Percentiles rank a stretch among this genome's conserved stretches.
phyloP scores from a whole-genome alignment of 148 eudicot species.

The Camellia sinensis region DNA sequence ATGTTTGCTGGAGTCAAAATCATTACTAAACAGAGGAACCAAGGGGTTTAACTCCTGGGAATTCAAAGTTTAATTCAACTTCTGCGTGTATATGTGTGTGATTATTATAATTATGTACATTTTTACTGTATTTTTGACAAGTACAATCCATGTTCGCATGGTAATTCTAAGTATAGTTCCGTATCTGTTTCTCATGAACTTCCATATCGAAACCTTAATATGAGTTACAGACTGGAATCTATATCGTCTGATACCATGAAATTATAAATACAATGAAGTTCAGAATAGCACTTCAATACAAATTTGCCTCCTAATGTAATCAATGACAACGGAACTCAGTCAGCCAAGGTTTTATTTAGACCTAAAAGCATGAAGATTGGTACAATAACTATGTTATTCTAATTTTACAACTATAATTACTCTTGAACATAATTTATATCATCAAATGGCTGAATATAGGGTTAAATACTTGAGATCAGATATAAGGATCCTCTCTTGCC shows the following conservation, averaged over 20 bases:
- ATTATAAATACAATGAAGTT: background rate
- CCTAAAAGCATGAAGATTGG: background rate
- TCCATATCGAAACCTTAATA: background rate
- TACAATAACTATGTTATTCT: background rate
- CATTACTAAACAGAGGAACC: too few species aligned
- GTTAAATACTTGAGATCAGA: background rate
- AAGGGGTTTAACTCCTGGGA: too few species aligned
- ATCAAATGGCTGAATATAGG: background rate
- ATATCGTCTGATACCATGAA: background rate
- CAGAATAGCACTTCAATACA: background rate
- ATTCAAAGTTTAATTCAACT: too few species aligned
- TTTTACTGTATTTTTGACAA: too few species aligned
- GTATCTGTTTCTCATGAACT: background rate
- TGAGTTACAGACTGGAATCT: background rate
- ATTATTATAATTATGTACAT: too few species aligned
- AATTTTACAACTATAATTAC: background rate
- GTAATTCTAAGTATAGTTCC: background rate
- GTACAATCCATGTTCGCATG: too few species aligned
- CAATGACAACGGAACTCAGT: background rate
- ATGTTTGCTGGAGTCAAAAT: too few species aligned
- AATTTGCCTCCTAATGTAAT: background rate
- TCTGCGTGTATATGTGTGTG: too few species aligned
- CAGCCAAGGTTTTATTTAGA: background rate
- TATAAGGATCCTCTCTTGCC: background rate
- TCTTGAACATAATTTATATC: background rate